phyloP scores from a whole-genome alignment of 257 asterid species.

The Solanum dulcamara region DNA sequence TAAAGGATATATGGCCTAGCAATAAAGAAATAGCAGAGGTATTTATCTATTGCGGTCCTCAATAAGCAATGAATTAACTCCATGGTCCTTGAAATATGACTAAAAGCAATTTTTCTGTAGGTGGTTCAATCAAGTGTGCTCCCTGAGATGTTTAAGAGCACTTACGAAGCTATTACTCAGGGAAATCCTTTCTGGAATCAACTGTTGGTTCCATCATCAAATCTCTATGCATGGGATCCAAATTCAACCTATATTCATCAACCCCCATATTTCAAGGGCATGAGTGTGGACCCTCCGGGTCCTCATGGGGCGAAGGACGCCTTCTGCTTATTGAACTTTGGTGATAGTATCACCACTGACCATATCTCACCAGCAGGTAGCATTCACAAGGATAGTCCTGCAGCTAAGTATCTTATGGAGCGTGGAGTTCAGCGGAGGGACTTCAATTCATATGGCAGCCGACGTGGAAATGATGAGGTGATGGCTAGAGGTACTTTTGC shows the following conservation, averaged over 20 bases:
- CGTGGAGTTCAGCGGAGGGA: slow-evolving; percentile 85
- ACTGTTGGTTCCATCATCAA: slow-evolving; percentile 62
- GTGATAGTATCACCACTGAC: slow-evolving; percentile 94
- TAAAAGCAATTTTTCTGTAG: slow-evolving; percentile 16
- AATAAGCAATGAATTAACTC: neutral
- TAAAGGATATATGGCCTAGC: slow-evolving; percentile 83
- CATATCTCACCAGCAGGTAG: slow-evolving; percentile 98
- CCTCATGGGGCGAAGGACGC: slow-evolving; percentile 80
- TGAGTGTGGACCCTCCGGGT: slow-evolving; percentile 84
- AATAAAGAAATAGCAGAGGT: slow-evolving; percentile 88
- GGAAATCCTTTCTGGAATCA: slow-evolving; percentile 81
- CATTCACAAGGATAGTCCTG: slow-evolving; percentile 86
- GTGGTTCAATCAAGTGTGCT: slow-evolving; percentile 91
- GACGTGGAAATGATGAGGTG: slow-evolving; percentile 94
- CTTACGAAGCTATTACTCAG: slow-evolving; percentile 77
- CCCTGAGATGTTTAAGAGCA: slow-evolving; percentile 90
- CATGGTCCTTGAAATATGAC: neutral
- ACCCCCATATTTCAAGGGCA: slow-evolving; percentile 83
- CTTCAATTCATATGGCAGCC: slow-evolving; percentile 92
- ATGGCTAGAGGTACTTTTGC: slow-evolving; percentile 99
- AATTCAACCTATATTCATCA: slow-evolving; percentile 84
- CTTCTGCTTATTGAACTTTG: slow-evolving; percentile 72
- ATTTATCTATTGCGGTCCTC: neutral
- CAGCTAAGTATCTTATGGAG: slow-evolving; percentile 75
- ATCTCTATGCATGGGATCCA: slow-evolving; percentile 73